Base-by-base conservation (phyloP, 371 early-diverging fungal genomes). In the Blakeslea trispora region DNA sequence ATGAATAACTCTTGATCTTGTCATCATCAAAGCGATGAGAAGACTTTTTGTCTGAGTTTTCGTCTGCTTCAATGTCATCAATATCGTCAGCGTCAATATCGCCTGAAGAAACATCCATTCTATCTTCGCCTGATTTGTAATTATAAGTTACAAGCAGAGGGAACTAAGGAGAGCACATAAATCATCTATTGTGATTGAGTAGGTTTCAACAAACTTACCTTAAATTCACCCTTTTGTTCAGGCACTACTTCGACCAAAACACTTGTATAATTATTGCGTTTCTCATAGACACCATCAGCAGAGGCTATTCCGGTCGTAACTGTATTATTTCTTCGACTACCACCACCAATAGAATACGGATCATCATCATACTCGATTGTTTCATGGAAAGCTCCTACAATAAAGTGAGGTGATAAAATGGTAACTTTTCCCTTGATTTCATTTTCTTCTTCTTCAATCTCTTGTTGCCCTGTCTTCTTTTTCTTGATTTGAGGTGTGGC, bases 331-430 rank as follows among this genome's bases (percentile, higher is more conserved):
- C 28, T 41, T 31, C 64, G 19, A 13, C 55, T 53, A 24, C 41
- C 43, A 24, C 31, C 42, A 0, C 68, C 74, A 14, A 53, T 50
- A 14, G 74, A 62, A 37, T 74, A 74, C 62, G 74, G 65, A 18
- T 83, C 85, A 37, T 87, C 89, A 31, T 90, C 94, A 58, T 91
- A 92, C 55, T 91, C 93, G 74, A 88, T 87, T 21, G 90, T 83
- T 64, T 91, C 96, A 39, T 89, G 87, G 68, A 83, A 92, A 3
- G 91, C 87, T 3, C 86, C 82, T 19, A 94, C 77, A 13, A 79
- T 77, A 64, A 96, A 93, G 34, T 71, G 71, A 32, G 89, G 85
- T 0, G 91, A 87, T 31, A 84, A 65, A 6, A 92, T 68, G 8
- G 79, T 78, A 0, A 91, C 76, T 55, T 72, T 68, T 11, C 74